Percentiles rank a stretch among this genome's conserved stretches.
phyloP scores from a whole-genome alignment of 1,139 yeast species.

The Saccharomyces hybrid region DNA sequence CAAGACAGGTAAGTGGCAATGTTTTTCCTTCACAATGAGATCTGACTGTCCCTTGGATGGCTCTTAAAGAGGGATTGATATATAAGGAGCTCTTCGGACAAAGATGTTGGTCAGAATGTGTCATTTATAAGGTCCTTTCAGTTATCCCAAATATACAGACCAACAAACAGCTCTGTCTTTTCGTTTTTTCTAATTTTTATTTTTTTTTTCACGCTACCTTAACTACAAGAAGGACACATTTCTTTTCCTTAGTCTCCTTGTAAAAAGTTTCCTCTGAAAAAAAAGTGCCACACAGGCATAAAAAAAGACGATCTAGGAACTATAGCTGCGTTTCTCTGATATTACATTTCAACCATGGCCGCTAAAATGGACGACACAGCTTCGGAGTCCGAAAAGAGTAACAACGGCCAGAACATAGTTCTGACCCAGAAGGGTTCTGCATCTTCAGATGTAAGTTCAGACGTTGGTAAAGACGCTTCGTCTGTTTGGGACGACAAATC shows the following conservation, averaged over 20 bases:
- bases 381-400: background rate
- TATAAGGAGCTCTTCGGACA: background rate
- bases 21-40: background rate
- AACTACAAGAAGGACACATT: background rate
- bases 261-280: background rate
- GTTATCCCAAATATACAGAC: background rate
- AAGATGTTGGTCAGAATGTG: background rate
- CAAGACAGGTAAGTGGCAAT: background rate
- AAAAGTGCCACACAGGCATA: background rate
- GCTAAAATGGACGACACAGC: background rate
- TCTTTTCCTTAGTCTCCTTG: background rate
- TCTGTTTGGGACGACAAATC: constrained; percentile 1
- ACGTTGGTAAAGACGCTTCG: background rate
- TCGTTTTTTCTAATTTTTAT: background rate
- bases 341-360: background rate
- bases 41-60: background rate
- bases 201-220: background rate
- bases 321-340: background rate
- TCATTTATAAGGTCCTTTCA: background rate
- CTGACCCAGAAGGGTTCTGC: background rate
- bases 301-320: background rate
- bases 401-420: background rate
- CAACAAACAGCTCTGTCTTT: background rate
- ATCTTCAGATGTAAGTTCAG: background rate
- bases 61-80: background rate